Percentiles rank a stretch among this genome's conserved stretches.
Evolutionary conservation across 805 yeast genomes (phyloP).

Genomic region (Wickerhamiella alocasiicola): DNA sequence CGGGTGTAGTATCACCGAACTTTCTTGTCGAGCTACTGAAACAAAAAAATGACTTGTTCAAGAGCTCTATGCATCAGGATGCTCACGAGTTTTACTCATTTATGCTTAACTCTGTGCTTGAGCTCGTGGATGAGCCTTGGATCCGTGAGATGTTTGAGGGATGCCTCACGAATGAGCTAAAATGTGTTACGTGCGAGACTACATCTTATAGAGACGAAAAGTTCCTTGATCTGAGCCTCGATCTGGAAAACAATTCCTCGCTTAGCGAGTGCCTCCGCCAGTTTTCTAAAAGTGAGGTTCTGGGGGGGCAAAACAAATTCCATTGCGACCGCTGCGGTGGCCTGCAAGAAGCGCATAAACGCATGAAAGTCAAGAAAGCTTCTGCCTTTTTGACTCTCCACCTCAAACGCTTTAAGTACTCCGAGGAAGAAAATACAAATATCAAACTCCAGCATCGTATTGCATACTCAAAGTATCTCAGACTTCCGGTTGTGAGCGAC

Average conservation of each 20-base stretch:
- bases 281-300: constrained; percentile 74
- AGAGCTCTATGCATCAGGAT: constrained; percentile 93
- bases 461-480: constrained; percentile 59
- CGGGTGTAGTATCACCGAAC: constrained; percentile 78
- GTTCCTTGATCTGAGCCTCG: constrained; percentile 77
- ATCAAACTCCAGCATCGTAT: constrained; percentile 80
- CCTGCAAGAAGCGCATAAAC: constrained; percentile 85
- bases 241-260: constrained; percentile 61
- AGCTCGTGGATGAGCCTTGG: constrained; percentile 29
- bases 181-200: constrained; percentile 80
- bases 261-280: constrained; percentile 67
- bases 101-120: constrained; percentile 60
- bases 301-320: constrained; percentile 79
- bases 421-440: constrained; percentile 67
- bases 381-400: constrained; percentile 77
- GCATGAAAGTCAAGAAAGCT: constrained; percentile 63
- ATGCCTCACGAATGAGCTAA: constrained; percentile 68
- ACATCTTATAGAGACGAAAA: constrained; percentile 71
- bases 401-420: constrained; percentile 82
- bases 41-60: constrained; percentile 69
- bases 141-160: constrained; percentile 76
- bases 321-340: constrained; percentile 85
- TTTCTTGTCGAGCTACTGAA: constrained; percentile 64
- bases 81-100: constrained; percentile 94
- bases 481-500: constrained; percentile 52